Base-by-base conservation (phyloP, 2,329 filamentous ascomycete species). In the Exophiala aquamarina region DNA sequence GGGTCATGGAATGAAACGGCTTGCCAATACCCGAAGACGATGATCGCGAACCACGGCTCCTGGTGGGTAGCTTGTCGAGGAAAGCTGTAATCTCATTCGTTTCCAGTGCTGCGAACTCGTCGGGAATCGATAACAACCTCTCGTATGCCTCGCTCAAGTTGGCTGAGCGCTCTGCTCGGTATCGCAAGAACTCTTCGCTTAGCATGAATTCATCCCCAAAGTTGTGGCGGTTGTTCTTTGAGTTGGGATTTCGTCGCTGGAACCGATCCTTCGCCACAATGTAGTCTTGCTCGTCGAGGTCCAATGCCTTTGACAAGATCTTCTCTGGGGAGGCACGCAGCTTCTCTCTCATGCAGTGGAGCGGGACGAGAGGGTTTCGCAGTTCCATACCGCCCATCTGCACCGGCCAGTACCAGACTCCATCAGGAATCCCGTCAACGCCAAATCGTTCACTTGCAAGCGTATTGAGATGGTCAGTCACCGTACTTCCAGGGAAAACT, bases 401-500 rank as follows among this genome's bases (percentile, higher is more conserved):
- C 28, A 74, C 64, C 1, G 76, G 75, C 53, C 77, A 77, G 57
- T 73, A 78, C 56, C 78, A 71, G 49, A 77, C 76, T 3, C 73
- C 75, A 19, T 76, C 75, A 0, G 74, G 74, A 4, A 78, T 62
- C 47, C 72, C 60, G 1, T 63, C 54, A 10, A 75, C 66, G 2
- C 66, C 65, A 51, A 85, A 86, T 0, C 78, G 75, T 7, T 73
- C 59, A 3, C 66, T 57, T 9, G 86, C 76, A 5, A 70, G 67
- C 11, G 67, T 64, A 41, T 80, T 78, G 2, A 85, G 70, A 52
- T 81, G 74, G n/a, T 76, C 72, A 0, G 75, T 75, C 2, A 83
- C 76, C 21, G 73, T 77, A 2, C 63, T 62, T 1, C 63, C 57
- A 4, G 65, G 59, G 56, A 82, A 82, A 2, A 82, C 60, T 2